These are phyloP conservation scores for Aspergillus thermomutatus DNA, from an alignment of 2,329 filamentous ascomycete species.

Conservation along the genomic window DNA sequence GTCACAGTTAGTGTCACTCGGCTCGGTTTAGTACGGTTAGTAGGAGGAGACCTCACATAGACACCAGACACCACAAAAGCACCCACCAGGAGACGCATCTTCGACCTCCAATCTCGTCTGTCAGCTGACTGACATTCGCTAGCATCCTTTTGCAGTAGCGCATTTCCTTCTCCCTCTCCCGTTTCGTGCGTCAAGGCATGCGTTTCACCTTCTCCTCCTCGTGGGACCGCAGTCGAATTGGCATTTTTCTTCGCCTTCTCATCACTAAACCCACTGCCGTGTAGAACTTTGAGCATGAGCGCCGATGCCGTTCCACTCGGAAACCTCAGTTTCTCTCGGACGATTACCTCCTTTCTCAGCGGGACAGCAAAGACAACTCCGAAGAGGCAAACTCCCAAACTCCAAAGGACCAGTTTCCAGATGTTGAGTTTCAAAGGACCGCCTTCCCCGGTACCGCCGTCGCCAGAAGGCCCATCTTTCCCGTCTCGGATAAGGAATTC, in stretches of 20 bases:
- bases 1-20: slow-evolving; percentile 24
- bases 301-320: slow-evolving; percentile 95
- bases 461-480: slow-evolving; percentile 74
- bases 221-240: slow-evolving; percentile 8
- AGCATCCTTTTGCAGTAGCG: slow-evolving; percentile 49
- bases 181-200: slow-evolving; percentile 32
- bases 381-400: slow-evolving; percentile 89
- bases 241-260: slow-evolving; percentile 30
- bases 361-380: slow-evolving; percentile 96
- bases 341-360: slow-evolving; percentile 83
- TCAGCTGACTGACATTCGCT: slow-evolving; percentile 31
- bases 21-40: neutral
- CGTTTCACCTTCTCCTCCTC: slow-evolving; percentile 26
- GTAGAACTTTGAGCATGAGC: slow-evolving; percentile 84
- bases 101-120: slow-evolving; percentile 58
- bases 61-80: slow-evolving; percentile 59
- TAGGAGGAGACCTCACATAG: slow-evolving; percentile 40
- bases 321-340: slow-evolving; percentile 87
- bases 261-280: slow-evolving; percentile 57
- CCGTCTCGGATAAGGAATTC: slow-evolving; percentile 76
- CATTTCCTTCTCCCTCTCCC: slow-evolving; percentile 35
- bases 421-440: slow-evolving; percentile 71
- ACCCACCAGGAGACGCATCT: slow-evolving; percentile 57
- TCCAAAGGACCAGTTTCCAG: slow-evolving; percentile 82
- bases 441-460: slow-evolving; percentile 69